These are phyloP conservation scores for Dillenia turbinata DNA, from an alignment of 164 flowering plant genomes.

Conservation along the genomic window DNA sequence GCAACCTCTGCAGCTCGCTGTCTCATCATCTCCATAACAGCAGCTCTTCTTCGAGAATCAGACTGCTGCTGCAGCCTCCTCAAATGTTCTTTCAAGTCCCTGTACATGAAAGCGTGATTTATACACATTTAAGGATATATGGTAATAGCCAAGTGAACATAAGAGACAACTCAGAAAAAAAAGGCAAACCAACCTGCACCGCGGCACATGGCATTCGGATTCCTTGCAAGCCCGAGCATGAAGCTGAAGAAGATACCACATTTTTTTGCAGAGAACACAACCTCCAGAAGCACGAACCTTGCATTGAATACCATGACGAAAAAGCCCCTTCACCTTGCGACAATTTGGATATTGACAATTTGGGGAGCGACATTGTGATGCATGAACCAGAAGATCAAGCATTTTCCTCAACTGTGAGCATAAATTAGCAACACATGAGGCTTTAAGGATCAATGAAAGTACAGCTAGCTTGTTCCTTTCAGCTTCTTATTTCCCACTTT, in stretches of 20 bases:
- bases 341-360: constrained; percentile 92
- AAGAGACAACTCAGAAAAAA: not conserved
- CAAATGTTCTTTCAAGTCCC: constrained; percentile 88
- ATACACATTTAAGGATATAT: not conserved
- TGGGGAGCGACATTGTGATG: constrained; percentile 86
- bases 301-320: constrained; percentile 92
- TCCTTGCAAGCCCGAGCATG: constrained; percentile 99
- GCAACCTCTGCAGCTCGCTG: constrained; percentile 97
- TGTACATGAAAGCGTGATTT: constrained; percentile 19
- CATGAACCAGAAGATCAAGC: constrained; percentile 99
- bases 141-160: not conserved
- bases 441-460: not conserved
- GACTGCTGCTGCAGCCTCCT: constrained; percentile 91
- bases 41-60: constrained; percentile 92
- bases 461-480: no score
- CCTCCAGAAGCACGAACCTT: constrained; percentile 87
- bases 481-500: no score
- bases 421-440: constrained; percentile 5
- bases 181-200: constrained; percentile 65
- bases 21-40: constrained; percentile 99
- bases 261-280: constrained; percentile 87
- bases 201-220: constrained; percentile 88
- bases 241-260: constrained; percentile 98
- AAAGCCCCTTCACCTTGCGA: constrained; percentile 94
- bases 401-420: constrained; percentile 82